These are phyloP conservation scores for Diaporthe sp. DNA, from an alignment of 2,329 filamentous ascomycete genomes.

Conservation along the genomic window DNA sequence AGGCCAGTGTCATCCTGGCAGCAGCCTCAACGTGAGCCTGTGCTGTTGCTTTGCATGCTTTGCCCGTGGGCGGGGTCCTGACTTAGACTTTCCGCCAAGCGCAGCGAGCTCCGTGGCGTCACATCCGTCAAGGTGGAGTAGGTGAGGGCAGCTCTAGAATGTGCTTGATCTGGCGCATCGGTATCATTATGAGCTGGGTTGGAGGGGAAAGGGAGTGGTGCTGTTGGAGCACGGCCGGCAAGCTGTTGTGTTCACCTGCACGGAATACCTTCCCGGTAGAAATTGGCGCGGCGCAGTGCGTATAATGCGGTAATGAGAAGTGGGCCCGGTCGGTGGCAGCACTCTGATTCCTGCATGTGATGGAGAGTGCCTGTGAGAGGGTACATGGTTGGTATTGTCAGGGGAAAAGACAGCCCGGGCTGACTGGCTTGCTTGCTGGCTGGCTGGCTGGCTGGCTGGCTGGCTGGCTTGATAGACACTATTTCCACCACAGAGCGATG, in stretches of 20 bases:
- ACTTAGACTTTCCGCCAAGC: constrained; percentile 31
- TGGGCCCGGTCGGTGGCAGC: constrained; percentile 31
- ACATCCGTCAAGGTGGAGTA: constrained; percentile 29
- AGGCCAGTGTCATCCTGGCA: constrained; percentile 17
- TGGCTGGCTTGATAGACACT: neutral
- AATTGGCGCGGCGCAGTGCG: constrained; percentile 28
- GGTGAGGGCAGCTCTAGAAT: constrained; percentile 9
- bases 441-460: neutral
- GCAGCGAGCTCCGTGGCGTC: constrained; percentile 29
- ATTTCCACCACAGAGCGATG: neutral
- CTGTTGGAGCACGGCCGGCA: constrained; percentile 18
- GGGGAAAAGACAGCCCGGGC: neutral
- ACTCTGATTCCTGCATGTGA: constrained; percentile 24
- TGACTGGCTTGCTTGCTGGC: neutral
- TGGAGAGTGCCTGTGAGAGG: neutral
- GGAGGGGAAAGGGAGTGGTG: neutral
- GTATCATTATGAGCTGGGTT: constrained; percentile 18
- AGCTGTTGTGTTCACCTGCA: constrained; percentile 18
- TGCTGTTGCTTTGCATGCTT: constrained; percentile 4
- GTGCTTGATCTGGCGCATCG: constrained; percentile 26
- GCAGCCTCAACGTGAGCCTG: constrained; percentile 15
- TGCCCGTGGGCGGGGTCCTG: constrained; percentile 24
- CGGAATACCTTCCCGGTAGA: constrained; percentile 23
- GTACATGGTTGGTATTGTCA: neutral
- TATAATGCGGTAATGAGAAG: constrained; percentile 37